Percentiles rank a stretch among this genome's conserved stretches.
Conservation (phyloP, 2,329 filamentous ascomycete species). For the Ophiostoma sp. region DNA sequence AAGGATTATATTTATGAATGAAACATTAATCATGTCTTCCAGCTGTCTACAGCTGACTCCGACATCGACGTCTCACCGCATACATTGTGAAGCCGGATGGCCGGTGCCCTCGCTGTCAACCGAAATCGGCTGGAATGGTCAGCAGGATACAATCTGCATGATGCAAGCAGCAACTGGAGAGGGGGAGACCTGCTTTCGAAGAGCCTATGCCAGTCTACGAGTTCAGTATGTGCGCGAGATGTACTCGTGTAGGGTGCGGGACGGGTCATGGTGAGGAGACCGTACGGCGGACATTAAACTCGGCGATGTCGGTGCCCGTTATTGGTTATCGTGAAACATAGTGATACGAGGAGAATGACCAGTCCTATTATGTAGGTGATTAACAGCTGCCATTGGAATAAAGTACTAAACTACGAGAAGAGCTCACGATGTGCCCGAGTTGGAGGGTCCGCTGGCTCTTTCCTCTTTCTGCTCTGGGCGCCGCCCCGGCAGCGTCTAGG, state of each 20-base stretch:
- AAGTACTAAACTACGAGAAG: neutral
- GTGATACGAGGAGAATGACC: neutral
- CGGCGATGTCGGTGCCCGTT: neutral
- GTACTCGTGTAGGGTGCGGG: neutral
- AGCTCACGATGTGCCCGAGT: slow-evolving; percentile 3
- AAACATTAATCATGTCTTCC: too few species aligned
- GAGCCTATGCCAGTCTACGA: neutral
- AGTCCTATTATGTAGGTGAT: too few species aligned
- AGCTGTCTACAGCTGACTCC: neutral
- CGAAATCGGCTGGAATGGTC: slow-evolving; percentile 7
- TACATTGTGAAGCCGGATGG: neutral
- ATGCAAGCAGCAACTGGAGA: neutral
- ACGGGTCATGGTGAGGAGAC: neutral
- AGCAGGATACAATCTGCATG: neutral
- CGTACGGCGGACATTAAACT: neutral
- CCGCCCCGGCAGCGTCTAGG: slow-evolving; percentile 2
- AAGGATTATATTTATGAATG: too few species aligned
- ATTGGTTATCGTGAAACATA: neutral
- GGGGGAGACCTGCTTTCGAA: neutral
- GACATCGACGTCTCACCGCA: neutral
- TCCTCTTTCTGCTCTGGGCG: neutral
- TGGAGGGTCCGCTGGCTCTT: neutral
- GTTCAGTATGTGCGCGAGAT: neutral
- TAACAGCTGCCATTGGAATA: neutral
- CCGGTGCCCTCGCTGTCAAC: neutral